phyloP scores from a whole-genome alignment of 2,329 filamentous ascomycete species.

The Myriosclerotinia duriaeana region DNA sequence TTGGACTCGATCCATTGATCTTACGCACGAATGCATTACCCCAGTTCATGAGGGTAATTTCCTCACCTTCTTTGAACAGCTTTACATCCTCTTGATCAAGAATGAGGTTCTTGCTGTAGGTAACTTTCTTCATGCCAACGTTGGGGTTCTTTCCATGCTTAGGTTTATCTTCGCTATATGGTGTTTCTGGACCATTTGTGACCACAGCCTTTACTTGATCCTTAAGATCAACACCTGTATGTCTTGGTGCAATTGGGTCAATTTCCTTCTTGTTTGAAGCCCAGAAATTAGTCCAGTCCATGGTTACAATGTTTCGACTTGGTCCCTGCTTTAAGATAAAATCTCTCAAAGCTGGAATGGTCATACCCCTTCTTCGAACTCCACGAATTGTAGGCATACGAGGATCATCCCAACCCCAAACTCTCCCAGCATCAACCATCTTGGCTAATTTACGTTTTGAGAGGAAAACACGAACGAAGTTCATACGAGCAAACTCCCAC shows the following conservation, averaged over 20 bases:
- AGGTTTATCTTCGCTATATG: conserved; percentile 72
- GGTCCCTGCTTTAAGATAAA: conserved; percentile 85
- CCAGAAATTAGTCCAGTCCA: conserved; percentile 79
- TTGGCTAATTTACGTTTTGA: conserved; percentile 86
- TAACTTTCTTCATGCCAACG: conserved; percentile 82
- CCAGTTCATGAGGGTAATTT: conserved; percentile 97
- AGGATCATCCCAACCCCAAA: conserved; percentile 84
- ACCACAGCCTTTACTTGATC: conserved; percentile 70
- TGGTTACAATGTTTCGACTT: conserved; percentile 77
- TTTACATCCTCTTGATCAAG: conserved; percentile 86
- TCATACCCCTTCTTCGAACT: conserved; percentile 75
- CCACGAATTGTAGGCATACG: conserved; percentile 83
- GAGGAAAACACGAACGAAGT: conserved; percentile 78
- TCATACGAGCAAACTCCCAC: conserved; percentile 83
- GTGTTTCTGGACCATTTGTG: conserved; percentile 60
- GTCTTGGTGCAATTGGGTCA: conserved; percentile 71
- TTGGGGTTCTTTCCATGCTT: conserved; percentile 87
- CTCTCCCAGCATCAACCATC: conserved; percentile 72
- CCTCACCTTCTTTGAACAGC: conserved; percentile 78
- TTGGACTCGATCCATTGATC: conserved; percentile 56
- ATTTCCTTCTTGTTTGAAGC: conserved; percentile 75
- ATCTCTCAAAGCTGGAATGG: conserved; percentile 73
- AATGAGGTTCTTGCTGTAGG: conserved; percentile 71
- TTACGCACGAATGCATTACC: conserved; percentile 80
- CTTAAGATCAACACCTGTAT: conserved; percentile 70